Evolutionary conservation across 148 eudicot genomes (phyloP), one percentile per base, ranked within the genome.

Genomic region (Rhododendron vialii): DNA sequence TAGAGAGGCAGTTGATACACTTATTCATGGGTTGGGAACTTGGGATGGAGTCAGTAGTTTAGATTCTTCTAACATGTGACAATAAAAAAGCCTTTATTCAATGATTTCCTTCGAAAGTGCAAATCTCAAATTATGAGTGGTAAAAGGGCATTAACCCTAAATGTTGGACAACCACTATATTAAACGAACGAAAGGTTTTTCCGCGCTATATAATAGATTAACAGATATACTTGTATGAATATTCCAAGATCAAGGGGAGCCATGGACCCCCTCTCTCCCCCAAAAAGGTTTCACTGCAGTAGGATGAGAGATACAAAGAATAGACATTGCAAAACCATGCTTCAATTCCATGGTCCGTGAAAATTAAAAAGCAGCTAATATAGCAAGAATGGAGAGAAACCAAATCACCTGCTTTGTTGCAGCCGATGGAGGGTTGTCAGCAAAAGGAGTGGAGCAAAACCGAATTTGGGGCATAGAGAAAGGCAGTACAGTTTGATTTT

Each of bases 331-430:
- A 73, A 84, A 84, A 22, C 78, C 33, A 15, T 22, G 15, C 53
- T 50, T 48, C 22, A 51, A 28, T 50, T 24, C 17, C 73, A 3
- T 69, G 28, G 28, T 14, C 30, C 75, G 4, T 55, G 17, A 51
- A 13, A 55, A 55, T 69, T 83, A 18, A 18, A 43, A 33, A 43
- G 18, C 30, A 81, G 71, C 69, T 5, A 28, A 77, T 43, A 38
- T 9, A 77, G 30, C 35, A 79, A 12, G 7, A 80, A 22, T 80
- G 57, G 26, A 74, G 28, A 36, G 83, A 28, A 17, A 73, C 71
- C 80, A 35, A 43, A 57, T 89, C 73, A 89, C 90, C 90, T 89
- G 75, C 84, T 84, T 85, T 75, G 82, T 85, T 81, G 91, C 89
- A 85, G 85, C 78, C 76, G 81, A 73, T 45, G 92, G 84, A 86